phyloP scores from a whole-genome alignment of 768 basidiomycete genomes.

The Paxillus ammoniavirescens region DNA sequence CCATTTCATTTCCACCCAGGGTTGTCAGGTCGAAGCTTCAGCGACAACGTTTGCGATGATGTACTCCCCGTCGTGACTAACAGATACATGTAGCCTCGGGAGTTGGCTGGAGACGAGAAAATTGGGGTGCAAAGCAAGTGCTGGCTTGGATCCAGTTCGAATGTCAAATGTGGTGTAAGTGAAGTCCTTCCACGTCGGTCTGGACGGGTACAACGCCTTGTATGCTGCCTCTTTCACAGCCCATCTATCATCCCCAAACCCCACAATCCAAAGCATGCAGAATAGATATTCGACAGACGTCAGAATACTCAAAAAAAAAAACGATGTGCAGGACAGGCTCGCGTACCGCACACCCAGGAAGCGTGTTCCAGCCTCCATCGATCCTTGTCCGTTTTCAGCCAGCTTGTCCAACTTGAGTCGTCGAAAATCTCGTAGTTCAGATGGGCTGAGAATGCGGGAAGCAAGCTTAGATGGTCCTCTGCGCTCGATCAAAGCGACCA shows the following conservation, averaged over 20 bases:
- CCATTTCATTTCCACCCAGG: neutral
- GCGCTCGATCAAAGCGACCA: constrained; percentile 52
- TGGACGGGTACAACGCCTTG: constrained; percentile 75
- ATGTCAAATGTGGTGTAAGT: constrained; percentile 42
- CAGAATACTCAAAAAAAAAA: constrained; percentile 1
- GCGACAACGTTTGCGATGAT: constrained; percentile 66
- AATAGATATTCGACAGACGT: neutral
- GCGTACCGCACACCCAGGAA: constrained; percentile 76
- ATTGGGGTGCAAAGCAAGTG: constrained; percentile 30
- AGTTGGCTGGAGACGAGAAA: neutral
- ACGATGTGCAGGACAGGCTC: neutral
- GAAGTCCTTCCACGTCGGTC: constrained; percentile 75
- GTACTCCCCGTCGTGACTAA: constrained; percentile 84
- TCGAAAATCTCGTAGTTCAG: constrained; percentile 39
- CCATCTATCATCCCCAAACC: constrained; percentile 51
- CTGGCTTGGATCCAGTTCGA: constrained; percentile 39
- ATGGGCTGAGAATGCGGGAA: constrained; percentile 57
- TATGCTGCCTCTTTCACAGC: constrained; percentile 83
- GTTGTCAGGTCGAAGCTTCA: constrained; percentile 33
- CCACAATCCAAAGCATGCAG: neutral
- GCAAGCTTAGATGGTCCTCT: constrained; percentile 49
- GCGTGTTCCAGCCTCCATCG: constrained; percentile 23
- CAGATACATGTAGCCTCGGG: constrained; percentile 57
- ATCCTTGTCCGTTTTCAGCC: constrained; percentile 6
- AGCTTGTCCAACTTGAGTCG: constrained; percentile 6